Base-by-base conservation (phyloP, 257 asterid species). In the Fraxinus americana region DNA sequence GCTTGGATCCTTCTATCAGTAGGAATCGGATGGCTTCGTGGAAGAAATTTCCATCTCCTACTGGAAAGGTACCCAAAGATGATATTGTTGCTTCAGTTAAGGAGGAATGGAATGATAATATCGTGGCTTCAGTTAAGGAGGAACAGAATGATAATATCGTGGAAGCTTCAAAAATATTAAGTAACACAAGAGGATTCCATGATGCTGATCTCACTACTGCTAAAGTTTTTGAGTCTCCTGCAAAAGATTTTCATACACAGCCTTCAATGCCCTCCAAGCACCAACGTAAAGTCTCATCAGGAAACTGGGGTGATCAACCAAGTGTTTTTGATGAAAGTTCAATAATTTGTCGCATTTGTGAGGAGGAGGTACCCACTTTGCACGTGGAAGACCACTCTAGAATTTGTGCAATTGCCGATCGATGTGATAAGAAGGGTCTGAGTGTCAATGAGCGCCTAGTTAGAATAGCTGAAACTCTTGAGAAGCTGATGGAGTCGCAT, bases 301-400 rank as follows among this genome's bases (percentile, higher is more conserved):
- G 99, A 61, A 87, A 95, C 76, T 90, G 99, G 97, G 97, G 94
- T 68, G 99, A 93, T 86, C 98, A 91, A 81, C 95, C 96, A 27
- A 87, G 86, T 79, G 68, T 79, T 59, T 83, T 90, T 72, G 97
- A 96, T 57, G 99, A 92, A 52, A 90, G 94, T 83, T 96, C 99
- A 67, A 96, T 96, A 76, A 96, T 96, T 72, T 96, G 99, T 80
- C 97, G 99, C 74, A 96, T 96, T 77, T 96, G 99, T 82, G 99
- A 96, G 88, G 99, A 96, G 81, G 97, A 92, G 87, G 97, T 96
- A 83, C 97, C 96, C 50, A 96, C 99, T 79, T 89, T 87, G 87
- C 97, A 91, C 34, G 99, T 96, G 80, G 99, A 96, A 87, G 99
- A 96, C 77, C 99, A 96, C 88, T 96, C 99, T 48, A 88, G 95